Conservation (phyloP, 192 early-diverging fungal genomes). For the Borealophlyctis nickersoniae region DNA sequence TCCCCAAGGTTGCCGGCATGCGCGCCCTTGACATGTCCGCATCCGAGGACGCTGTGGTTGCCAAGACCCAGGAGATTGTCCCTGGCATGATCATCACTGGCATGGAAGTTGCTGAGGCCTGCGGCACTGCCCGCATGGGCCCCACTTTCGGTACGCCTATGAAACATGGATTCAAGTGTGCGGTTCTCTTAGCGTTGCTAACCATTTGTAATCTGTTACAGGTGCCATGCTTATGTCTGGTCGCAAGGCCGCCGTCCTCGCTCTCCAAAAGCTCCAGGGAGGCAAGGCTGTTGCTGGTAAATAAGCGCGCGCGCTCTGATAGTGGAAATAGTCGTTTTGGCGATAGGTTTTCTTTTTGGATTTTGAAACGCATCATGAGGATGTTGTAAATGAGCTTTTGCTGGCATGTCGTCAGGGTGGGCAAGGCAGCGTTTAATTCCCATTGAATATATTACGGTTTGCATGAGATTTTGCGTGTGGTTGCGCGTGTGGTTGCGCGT, state of each 20-base stretch:
- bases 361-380: too few relatives aligned
- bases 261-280: constrained; percentile 34
- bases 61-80: constrained; percentile 63
- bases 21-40: constrained; percentile 65
- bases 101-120: constrained; percentile 72
- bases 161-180: not conserved
- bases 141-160: constrained; percentile 38
- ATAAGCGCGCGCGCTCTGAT: too few relatives aligned
- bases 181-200: not conserved
- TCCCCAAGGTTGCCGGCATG: constrained; percentile 59
- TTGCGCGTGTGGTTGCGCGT: too few relatives aligned
- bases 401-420: too few relatives aligned
- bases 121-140: constrained; percentile 69
- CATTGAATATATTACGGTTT: too few relatives aligned
- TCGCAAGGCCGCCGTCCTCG: constrained; percentile 65
- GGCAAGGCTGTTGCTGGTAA: not conserved
- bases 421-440: too few relatives aligned
- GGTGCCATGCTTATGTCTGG: constrained; percentile 67
- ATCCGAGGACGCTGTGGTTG: constrained; percentile 65
- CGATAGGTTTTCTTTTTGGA: too few relatives aligned
- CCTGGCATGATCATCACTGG: constrained; percentile 69
- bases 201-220: constrained; percentile 42
- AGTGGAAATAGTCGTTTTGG: too few relatives aligned
- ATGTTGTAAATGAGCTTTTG: too few relatives aligned
- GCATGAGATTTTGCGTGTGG: too few relatives aligned